Base-by-base conservation (phyloP, 1,284 basidiomycete genomes). In the Naganishia cerealis region DNA sequence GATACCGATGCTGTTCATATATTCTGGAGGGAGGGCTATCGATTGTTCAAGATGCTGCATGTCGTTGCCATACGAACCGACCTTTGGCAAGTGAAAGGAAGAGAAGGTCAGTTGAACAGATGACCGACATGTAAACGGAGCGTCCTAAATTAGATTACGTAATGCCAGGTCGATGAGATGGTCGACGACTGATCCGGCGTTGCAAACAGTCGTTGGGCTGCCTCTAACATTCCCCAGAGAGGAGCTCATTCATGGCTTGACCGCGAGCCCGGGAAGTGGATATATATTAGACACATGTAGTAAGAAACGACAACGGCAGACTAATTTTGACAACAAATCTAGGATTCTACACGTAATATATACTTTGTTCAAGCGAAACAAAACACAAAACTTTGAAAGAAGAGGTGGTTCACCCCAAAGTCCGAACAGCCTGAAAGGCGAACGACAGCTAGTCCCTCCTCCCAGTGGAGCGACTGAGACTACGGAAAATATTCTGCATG, bases 401-500 rank as follows among this genome's bases (percentile, higher is more conserved):
- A 24, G 18, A 21, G 15, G 21, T 24, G 24, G 46, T 12, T 15
- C 48, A 9, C 15, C 33, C 24, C 9, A 18, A 21, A n/a, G 38
- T 48, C 16, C 21, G 46, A 8, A 2, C 18, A 8, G 15, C n/a
- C 10, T 50, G 21, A 15, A 10, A 50, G 46, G 46, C 46, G 10
- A 2, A 21, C 24, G 9, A 50, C 7, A 21, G 9, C 21, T 24
- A 63, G 1, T 68, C 67, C 55, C 46, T 63, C 40, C 21, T 56
- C 12, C 53, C 67, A 21, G 76, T 69, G 0, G 79, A 77, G n/a
- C 79, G 72, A 67, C 75, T 77, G 43, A 81, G 63, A 68, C 75
- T 76, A 42, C 80, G 71, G 63, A 80, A 52, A 52, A 80, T 75
- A 66, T 74, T 79, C 52, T 76, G 75, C 13, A 81, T 68, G n/a